Conservation (phyloP, 306 rosid genomes). For the Quercus alba region DNA sequence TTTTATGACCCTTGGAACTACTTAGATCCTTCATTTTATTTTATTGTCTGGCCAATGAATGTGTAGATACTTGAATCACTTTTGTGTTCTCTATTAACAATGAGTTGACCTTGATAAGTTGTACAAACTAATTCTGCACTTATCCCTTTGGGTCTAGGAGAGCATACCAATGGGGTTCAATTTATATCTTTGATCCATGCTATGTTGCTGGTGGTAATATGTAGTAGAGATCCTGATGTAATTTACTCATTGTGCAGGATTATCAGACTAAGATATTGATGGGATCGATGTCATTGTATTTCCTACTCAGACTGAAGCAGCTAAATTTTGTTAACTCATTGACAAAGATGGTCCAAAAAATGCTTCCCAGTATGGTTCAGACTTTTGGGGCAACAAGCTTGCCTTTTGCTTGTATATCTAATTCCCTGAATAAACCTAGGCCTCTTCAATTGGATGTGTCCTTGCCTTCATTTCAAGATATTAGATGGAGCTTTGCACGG, state of each 20-base stretch:
- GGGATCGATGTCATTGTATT: conserved; percentile 43
- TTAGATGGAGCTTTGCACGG: conserved; percentile 74
- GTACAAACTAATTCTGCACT: neutral
- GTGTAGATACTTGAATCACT: neutral
- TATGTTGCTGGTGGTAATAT: conserved; percentile 9
- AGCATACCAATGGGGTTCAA: too few species aligned
- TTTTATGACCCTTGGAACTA: neutral
- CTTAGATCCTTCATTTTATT: neutral
- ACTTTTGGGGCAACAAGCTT: conserved; percentile 43
- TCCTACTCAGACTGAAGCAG: conserved; percentile 43
- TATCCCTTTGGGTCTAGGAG: neutral
- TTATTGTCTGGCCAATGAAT: neutral
- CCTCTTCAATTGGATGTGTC: conserved; percentile 78
- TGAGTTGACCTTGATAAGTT: neutral
- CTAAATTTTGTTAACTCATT: conserved; percentile 30
- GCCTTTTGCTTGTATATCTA: conserved; percentile 81
- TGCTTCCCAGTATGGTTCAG: conserved; percentile 44
- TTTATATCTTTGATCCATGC: neutral
- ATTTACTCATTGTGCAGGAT: conserved; percentile 47
- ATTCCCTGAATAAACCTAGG: conserved; percentile 69
- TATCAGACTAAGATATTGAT: conserved; percentile 33
- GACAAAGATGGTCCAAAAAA: conserved; percentile 34
- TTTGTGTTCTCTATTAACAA: neutral
- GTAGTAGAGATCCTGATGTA: conserved; percentile 3
- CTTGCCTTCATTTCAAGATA: conserved; percentile 66